A percentile compares a stretch with the other conserved stretches of the same genome.
Evolutionary conservation across 2,329 filamentous ascomycete species (phyloP).

Genomic region (Periconia macrospinosa): DNA sequence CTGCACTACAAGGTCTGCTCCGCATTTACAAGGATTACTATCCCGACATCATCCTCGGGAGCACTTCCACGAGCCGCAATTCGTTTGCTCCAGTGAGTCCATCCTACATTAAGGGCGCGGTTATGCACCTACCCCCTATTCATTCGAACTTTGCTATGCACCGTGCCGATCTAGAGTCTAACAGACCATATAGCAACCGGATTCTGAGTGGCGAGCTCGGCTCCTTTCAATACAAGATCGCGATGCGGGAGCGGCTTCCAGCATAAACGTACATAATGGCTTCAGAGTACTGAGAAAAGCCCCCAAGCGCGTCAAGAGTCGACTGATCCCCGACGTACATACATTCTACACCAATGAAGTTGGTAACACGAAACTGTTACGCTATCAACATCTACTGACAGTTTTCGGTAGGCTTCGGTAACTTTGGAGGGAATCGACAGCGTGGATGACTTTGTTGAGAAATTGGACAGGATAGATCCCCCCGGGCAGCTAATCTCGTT

Average conservation of each 20-base stretch:
- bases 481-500: slow-evolving; percentile 81
- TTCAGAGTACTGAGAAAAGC: slow-evolving; percentile 66
- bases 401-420: slow-evolving; percentile 40
- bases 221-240: slow-evolving; percentile 69
- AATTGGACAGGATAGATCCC: slow-evolving; percentile 75
- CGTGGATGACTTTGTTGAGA: slow-evolving; percentile 68
- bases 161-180: slow-evolving; percentile 10
- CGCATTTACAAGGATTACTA: slow-evolving; percentile 90
- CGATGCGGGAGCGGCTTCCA: slow-evolving; percentile 46
- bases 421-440: slow-evolving; percentile 76
- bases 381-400: slow-evolving; percentile 9
- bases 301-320: slow-evolving; percentile 53
- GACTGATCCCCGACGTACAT: slow-evolving; percentile 66
- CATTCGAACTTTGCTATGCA: neutral
- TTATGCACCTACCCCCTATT: neutral
- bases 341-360: slow-evolving; percentile 72
- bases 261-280: slow-evolving; percentile 49
- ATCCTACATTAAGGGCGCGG: neutral
- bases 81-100: slow-evolving; percentile 43
- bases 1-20: slow-evolving; percentile 71
- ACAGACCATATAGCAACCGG: slow-evolving; percentile 59
- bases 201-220: slow-evolving; percentile 71
- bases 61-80: slow-evolving; percentile 53
- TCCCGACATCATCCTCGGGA: slow-evolving; percentile 81
- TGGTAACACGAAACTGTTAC: slow-evolving; percentile 20